Evolutionary conservation across 2,329 filamentous ascomycete genomes (phyloP).

Genomic region (Apiospora kogelbergensis): DNA sequence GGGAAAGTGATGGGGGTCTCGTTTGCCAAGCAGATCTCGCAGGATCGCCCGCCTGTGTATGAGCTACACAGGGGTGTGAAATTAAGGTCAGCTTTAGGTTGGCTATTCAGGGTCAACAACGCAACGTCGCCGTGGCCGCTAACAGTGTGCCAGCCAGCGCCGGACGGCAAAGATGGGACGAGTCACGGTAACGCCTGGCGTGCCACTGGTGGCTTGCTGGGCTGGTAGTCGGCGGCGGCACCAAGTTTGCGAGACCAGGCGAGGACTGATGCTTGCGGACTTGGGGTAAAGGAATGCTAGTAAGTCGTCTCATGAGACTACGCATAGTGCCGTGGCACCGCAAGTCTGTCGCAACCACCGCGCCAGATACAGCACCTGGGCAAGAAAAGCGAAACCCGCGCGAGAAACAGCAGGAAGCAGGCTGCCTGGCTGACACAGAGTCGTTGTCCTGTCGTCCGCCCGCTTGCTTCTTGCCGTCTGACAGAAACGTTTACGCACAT

Average conservation of each 20-base stretch:
- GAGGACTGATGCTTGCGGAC: not conserved
- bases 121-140: not conserved
- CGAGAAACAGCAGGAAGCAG: not conserved
- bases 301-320: not conserved
- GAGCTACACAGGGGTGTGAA: slow-evolving; percentile 6
- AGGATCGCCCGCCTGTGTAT: not conserved
- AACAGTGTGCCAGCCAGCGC: not conserved
- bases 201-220: not conserved
- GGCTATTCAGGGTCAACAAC: not conserved
- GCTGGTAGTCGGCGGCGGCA: not conserved
- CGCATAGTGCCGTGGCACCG: slow-evolving; percentile 2
- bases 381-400: not conserved
- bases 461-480: not conserved
- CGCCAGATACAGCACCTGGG: not conserved
- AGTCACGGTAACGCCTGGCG: not conserved
- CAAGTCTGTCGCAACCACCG: slow-evolving; percentile 7
- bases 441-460: not conserved
- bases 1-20: not conserved
- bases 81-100: slow-evolving; percentile 4
- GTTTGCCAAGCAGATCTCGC: not conserved
- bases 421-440: not conserved
- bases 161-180: not conserved
- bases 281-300: not conserved
- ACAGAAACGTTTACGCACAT: not conserved
- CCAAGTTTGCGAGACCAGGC: not conserved